Percentiles rank a stretch among this genome's conserved stretches.
phyloP scores from a whole-genome alignment of 768 basidiomycete species.

The Pleurotus cornucopiae region DNA sequence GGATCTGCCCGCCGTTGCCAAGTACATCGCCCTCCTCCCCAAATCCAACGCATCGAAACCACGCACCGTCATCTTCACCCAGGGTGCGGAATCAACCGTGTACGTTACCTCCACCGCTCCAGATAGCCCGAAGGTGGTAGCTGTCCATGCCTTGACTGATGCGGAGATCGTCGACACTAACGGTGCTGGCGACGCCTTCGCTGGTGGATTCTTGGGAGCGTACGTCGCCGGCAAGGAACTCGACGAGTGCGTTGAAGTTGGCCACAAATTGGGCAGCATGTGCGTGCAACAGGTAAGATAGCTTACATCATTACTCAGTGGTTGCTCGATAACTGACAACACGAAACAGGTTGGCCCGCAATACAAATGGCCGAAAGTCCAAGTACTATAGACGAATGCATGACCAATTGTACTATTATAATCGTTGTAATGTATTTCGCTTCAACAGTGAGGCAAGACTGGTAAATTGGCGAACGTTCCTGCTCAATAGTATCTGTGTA shows the following conservation, averaged over 20 bases:
- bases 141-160: slow-evolving; percentile 53
- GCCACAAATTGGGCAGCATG: slow-evolving; percentile 84
- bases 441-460: background rate
- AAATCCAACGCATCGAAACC: slow-evolving; percentile 76
- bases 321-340: background rate
- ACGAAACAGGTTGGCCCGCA: slow-evolving; percentile 40
- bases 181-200: slow-evolving; percentile 96
- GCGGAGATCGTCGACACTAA: slow-evolving; percentile 92
- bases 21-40: slow-evolving; percentile 64
- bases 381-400: slow-evolving; percentile 24
- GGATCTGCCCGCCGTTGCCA: slow-evolving; percentile 66
- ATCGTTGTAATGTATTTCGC: background rate
- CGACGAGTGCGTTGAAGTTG: slow-evolving; percentile 75
- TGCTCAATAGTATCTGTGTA: too few species aligned
- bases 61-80: slow-evolving; percentile 87
- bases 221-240: slow-evolving; percentile 72
- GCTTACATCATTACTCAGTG: background rate
- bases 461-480: background rate
- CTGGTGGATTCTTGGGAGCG: slow-evolving; percentile 92
- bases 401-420: background rate
- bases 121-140: slow-evolving; percentile 50
- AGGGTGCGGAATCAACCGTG: slow-evolving; percentile 77
- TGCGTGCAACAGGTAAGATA: slow-evolving; percentile 70
- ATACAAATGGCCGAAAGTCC: slow-evolving; percentile 49
- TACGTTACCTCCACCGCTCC: slow-evolving; percentile 60